A percentile compares a stretch with the other conserved stretches of the same genome.
These are phyloP conservation scores for Rhodamnia rubescens DNA, from an alignment of 345 rosid genomes.

Conservation along the genomic window DNA sequence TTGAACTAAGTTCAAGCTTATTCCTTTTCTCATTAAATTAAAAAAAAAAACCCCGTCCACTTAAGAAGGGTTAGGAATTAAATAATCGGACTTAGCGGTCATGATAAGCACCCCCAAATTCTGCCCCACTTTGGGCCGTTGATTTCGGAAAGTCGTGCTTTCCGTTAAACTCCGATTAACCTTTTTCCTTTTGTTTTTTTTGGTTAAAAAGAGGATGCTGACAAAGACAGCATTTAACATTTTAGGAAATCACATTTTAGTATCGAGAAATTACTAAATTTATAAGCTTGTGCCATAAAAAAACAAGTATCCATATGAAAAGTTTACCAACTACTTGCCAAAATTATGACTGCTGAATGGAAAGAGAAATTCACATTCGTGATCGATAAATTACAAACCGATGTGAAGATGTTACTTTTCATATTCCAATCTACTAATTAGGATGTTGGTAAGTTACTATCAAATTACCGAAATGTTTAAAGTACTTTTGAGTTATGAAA, in stretches of 20 bases:
- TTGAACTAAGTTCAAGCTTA: neutral
- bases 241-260: neutral
- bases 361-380: neutral
- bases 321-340: neutral
- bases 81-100: neutral
- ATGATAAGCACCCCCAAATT: neutral
- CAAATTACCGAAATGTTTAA: neutral
- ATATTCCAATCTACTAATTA: neutral
- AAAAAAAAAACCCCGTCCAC: neutral
- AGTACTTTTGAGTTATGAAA: rapidly evolving
- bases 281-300: neutral
- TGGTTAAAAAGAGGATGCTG: neutral
- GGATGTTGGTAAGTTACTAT: neutral
- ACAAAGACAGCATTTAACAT: neutral
- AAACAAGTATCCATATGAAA: too few species aligned
- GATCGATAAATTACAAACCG: neutral
- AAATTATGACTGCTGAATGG: neutral
- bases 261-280: neutral
- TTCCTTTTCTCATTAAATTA: neutral
- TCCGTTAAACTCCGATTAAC: neutral
- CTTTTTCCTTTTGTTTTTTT: neutral
- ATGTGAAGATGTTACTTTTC: neutral
- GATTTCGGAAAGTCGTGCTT: neutral
- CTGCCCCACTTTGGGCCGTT: neutral
- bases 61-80: neutral